Conservation (phyloP, 176 grass and related monocot species). For the Zea mays region DNA sequence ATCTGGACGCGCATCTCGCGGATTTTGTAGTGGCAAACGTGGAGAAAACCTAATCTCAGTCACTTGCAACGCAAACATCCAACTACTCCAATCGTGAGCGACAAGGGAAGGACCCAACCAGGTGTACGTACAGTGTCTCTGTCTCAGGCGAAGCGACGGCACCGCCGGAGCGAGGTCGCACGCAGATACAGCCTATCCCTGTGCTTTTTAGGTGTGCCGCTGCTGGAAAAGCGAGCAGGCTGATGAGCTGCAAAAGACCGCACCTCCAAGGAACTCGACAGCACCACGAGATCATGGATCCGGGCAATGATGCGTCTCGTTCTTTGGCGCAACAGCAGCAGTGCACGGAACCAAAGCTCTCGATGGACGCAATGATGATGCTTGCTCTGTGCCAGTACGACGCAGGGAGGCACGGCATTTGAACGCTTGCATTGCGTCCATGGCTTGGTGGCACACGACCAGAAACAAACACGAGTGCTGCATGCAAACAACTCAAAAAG, state of each 20-base stretch:
- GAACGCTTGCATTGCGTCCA: neutral
- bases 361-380: conserved; percentile 21
- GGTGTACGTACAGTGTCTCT: neutral
- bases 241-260: conserved; percentile 23
- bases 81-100: conserved; percentile 2
- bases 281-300: conserved; percentile 18
- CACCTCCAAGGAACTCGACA: conserved; percentile 8
- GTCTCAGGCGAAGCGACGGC: neutral
- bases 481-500: neutral
- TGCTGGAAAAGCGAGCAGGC: conserved; percentile 28
- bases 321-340: neutral
- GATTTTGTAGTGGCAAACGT: neutral
- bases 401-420: neutral
- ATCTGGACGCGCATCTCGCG: conserved; percentile 1
- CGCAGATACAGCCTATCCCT: conserved; percentile 10
- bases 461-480: neutral
- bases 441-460: conserved; percentile 1
- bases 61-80: conserved; percentile 27
- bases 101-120: conserved; percentile 15
- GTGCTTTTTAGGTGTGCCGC: conserved; percentile 29
- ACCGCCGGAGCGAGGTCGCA: neutral
- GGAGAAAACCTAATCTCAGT: neutral
- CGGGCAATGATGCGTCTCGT: conserved; percentile 18
- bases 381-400: neutral
- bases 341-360: neutral